These are phyloP conservation scores for Vanilla planifolia DNA, from an alignment of 106 monocot genomes.

Conservation along the genomic window DNA sequence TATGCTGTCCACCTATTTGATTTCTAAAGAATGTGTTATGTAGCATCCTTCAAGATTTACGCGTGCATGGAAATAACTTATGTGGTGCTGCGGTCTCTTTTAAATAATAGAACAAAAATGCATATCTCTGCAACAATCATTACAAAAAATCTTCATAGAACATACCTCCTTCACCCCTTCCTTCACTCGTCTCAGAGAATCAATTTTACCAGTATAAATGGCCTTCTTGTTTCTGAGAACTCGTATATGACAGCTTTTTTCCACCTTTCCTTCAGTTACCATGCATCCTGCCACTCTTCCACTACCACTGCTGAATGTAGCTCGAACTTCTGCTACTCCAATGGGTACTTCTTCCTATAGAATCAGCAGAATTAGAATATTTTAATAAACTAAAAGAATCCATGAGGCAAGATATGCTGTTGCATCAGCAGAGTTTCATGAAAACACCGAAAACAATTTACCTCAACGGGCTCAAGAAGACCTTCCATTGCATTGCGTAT, in stretches of 20 bases:
- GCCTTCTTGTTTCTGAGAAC: conserved; percentile 70
- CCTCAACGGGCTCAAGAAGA: conserved; percentile 89
- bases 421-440: too few species aligned
- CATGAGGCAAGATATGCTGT: neutral
- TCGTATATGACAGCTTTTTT: conserved; percentile 62
- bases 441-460: too few species aligned
- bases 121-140: too few species aligned
- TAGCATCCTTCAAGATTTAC: too few species aligned
- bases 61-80: too few species aligned
- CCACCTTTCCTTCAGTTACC: conserved; percentile 77
- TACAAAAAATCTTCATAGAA: too few species aligned
- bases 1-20: too few species aligned
- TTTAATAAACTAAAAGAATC: neutral
- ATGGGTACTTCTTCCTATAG: conserved; percentile 75
- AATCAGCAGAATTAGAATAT: neutral
- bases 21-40: too few species aligned
- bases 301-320: conserved; percentile 89
- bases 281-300: conserved; percentile 98
- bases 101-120: too few species aligned
- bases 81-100: too few species aligned
- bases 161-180: conserved; percentile 98
- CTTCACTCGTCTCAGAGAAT: conserved; percentile 87
- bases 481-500: conserved; percentile 95
- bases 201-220: conserved; percentile 49
- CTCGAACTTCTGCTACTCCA: conserved; percentile 76